phyloP scores from a whole-genome alignment of 768 basidiomycete genomes.

The Kwoniella europaea region DNA sequence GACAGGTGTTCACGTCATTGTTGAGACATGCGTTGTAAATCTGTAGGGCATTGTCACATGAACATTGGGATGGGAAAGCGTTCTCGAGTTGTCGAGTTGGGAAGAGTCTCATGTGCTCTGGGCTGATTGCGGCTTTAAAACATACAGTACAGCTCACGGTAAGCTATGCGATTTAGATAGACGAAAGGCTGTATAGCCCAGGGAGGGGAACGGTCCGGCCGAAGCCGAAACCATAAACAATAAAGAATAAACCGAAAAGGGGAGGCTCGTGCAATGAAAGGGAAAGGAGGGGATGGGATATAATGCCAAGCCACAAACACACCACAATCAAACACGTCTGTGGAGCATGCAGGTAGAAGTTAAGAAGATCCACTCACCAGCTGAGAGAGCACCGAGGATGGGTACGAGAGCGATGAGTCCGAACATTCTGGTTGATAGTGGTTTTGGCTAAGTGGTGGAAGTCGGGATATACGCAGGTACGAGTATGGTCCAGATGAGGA shows the following conservation, averaged over 20 bases:
- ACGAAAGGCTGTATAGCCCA: not conserved
- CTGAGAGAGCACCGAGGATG: conserved; percentile 25
- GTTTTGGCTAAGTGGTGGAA: not conserved
- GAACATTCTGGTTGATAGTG: conserved; percentile 15
- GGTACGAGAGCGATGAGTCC: conserved; percentile 25
- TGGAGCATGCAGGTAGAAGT: too few relatives aligned
- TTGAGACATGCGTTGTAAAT: conserved; percentile 26
- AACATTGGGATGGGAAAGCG: conserved; percentile 9
- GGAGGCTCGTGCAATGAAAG: not conserved
- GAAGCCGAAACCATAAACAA: conserved; percentile 8
- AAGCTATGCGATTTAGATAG: not conserved
- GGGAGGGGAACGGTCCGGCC: not conserved
- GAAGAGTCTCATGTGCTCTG: conserved; percentile 18
- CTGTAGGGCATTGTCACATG: conserved; percentile 9
- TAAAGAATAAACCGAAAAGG: not conserved
- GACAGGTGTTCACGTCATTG: conserved; percentile 14
- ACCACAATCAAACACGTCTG: not conserved
- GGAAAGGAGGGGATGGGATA: not conserved
- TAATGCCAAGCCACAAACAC: not conserved
- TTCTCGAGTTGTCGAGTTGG: conserved; percentile 2
- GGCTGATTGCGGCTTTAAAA: conserved; percentile 12
- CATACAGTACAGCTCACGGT: not conserved
- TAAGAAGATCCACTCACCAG: too few relatives aligned
- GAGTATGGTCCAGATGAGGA: not conserved
- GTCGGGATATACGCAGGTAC: not conserved